These are phyloP conservation scores for Mortierella hygrophila DNA, from an alignment of 192 early-diverging fungal genomes.

Conservation along the genomic window DNA sequence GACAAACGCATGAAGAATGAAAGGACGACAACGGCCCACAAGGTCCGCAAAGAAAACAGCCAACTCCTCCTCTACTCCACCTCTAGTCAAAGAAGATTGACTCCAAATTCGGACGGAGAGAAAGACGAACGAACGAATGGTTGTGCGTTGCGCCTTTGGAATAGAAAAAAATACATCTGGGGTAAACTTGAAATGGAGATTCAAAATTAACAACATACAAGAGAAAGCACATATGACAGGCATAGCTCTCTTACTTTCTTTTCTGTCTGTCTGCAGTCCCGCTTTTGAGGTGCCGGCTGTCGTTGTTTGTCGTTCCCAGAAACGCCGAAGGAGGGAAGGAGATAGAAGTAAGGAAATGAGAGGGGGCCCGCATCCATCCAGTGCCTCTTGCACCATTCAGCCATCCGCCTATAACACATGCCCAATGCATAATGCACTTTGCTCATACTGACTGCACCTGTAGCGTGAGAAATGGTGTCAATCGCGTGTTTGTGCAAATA, in stretches of 20 bases:
- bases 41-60: not conserved
- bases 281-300: no score
- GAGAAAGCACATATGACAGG: not conserved
- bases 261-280: not conserved
- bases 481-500: not conserved
- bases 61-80: not conserved
- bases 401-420: no score
- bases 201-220: not conserved
- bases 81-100: not conserved
- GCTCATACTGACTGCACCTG: not conserved
- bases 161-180: not conserved
- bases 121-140: not conserved
- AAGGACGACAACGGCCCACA: no score
- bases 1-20: no score
- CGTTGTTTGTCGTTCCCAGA: no score
- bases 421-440: no score
- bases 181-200: slow-evolving; percentile 2
- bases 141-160: not conserved
- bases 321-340: no score
- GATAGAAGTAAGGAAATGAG: no score
- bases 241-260: not conserved
- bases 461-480: slow-evolving; percentile 4
- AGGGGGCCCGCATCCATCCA: no score
- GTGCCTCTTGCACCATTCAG: no score
- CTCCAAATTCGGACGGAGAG: not conserved